Evolutionary conservation across 495 filamentous ascomycete genomes (phyloP), one percentile per base, ranked within the genome.

Genomic region (Aspergillus sparsus): DNA sequence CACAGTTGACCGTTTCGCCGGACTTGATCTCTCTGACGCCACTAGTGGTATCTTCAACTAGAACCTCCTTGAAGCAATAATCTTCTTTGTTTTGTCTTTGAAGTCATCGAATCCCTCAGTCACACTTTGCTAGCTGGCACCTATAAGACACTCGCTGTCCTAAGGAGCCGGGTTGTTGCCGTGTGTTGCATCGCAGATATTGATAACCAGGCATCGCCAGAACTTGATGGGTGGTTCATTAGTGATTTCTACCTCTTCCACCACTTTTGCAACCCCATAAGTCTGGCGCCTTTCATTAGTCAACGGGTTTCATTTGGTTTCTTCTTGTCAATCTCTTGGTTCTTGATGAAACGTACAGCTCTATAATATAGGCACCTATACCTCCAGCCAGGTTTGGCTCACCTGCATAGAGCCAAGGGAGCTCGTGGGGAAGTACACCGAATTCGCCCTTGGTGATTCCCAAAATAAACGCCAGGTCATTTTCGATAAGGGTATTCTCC

Each of bases 221-320:
- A 37, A 10, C 18, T 32, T 13, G 67, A 67, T 57, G 67, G 67
- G 10, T 67, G 64, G 64, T 65, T 69, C 35, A 41, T 69, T 15
- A 64, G 61, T 3, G 64, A 67, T 46, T 67, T 67, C 33, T 69
- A 62, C 47, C 56, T 69, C 2, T 67, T 67, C 35, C 56, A 65
- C 50, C 55, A 69, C 53, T 61, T 69, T 7, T 55, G 67, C 13
- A 36, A 35, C 39, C 47, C n/a, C 55, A 50, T 21, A 18, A 5
- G 32, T 51, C 41, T 45, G 4, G 13, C n/a, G 1, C 10, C 18
- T 27, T 50, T 32, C n/a, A n/a, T n/a, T n/a, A n/a, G n/a, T n/a
- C n/a, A n/a, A n/a, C n/a, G n/a, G n/a, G n/a, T n/a, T n/a, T n/a
- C n/a, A n/a, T n/a, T n/a, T n/a, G n/a, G n/a, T n/a, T n/a, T n/a